Percentiles rank a stretch among this genome's conserved stretches.
Conservation (phyloP, 2,329 filamentous ascomycete species). For the Fusarium piperis region DNA sequence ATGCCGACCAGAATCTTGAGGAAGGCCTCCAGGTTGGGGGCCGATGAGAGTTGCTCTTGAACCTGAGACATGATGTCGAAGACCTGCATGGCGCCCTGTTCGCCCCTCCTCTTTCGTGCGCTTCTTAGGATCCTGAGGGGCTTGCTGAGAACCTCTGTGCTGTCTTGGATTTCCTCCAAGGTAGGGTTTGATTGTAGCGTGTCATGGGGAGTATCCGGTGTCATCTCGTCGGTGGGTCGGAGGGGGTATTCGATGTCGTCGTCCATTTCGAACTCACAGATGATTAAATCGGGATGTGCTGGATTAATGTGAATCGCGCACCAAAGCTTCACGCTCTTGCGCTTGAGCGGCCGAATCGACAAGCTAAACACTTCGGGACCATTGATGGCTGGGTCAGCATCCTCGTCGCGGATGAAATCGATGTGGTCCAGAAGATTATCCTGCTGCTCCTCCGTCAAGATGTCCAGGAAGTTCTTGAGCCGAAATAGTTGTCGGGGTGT, state of each 20-base stretch:
- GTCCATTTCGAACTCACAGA: slow-evolving; percentile 90
- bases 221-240: slow-evolving; percentile 67
- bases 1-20: slow-evolving; percentile 86
- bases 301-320: slow-evolving; percentile 84
- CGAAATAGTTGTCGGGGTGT: slow-evolving; percentile 79
- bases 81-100: slow-evolving; percentile 86
- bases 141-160: slow-evolving; percentile 78
- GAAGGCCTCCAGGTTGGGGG: slow-evolving; percentile 75
- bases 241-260: slow-evolving; percentile 77
- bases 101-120: slow-evolving; percentile 78
- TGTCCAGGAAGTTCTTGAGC: slow-evolving; percentile 81
- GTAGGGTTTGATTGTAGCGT: slow-evolving; percentile 79
- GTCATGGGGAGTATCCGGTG: slow-evolving; percentile 74
- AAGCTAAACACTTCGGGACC: slow-evolving; percentile 89
- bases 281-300: slow-evolving; percentile 73
- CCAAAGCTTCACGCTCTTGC: slow-evolving; percentile 77
- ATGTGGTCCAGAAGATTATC: slow-evolving; percentile 88
- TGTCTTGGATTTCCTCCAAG: slow-evolving; percentile 76
- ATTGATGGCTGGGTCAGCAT: slow-evolving; percentile 76
- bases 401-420: slow-evolving; percentile 87
- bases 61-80: slow-evolving; percentile 94
- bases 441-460: slow-evolving; percentile 83
- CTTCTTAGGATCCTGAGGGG: slow-evolving; percentile 81
- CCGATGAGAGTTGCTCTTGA: slow-evolving; percentile 83
- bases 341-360: slow-evolving; percentile 69